Evolutionary conservation across 768 basidiomycete species (phyloP).

Genomic region (Podaxis sp.): DNA sequence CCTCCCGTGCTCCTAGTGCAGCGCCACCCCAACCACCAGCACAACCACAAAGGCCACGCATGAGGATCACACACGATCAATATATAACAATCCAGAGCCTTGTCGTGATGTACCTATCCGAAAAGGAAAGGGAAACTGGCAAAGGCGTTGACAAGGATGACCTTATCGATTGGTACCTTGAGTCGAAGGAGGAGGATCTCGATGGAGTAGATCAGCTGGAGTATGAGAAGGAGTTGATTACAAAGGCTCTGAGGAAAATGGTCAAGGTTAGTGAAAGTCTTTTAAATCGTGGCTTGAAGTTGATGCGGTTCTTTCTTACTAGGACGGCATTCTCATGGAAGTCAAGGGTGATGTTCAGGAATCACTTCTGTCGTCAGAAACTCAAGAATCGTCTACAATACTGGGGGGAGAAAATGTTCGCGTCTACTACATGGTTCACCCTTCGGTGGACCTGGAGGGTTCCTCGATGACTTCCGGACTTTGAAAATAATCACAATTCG

Average conservation of each 20-base stretch:
- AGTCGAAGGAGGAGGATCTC: slow-evolving; percentile 79
- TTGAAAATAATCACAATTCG: slow-evolving; percentile 7
- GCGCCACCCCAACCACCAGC: slow-evolving; percentile 24
- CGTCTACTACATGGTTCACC: slow-evolving; percentile 89
- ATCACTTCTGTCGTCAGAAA: slow-evolving; percentile 61
- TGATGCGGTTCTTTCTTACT: slow-evolving; percentile 11
- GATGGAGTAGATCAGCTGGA: slow-evolving; percentile 84
- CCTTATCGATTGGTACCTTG: slow-evolving; percentile 95
- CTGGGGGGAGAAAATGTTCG: slow-evolving; percentile 56
- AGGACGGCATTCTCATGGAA: slow-evolving; percentile 87
- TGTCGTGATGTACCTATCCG: slow-evolving; percentile 77
- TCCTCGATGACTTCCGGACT: slow-evolving; percentile 38
- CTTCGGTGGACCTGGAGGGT: slow-evolving; percentile 72
- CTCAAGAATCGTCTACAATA: slow-evolving; percentile 43
- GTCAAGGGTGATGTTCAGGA: slow-evolving; percentile 81
- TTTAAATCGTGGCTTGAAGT: not conserved
- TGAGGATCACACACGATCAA: slow-evolving; percentile 95
- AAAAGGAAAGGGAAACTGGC: slow-evolving; percentile 71
- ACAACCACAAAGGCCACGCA: slow-evolving; percentile 53
- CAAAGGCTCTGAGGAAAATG: slow-evolving; percentile 83
- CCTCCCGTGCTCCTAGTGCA: slow-evolving; percentile 34
- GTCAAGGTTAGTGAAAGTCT: slow-evolving; percentile 64
- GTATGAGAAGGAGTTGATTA: slow-evolving; percentile 84
- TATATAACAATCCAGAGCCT: slow-evolving; percentile 88
- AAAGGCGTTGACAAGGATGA: slow-evolving; percentile 85